Evolutionary conservation across 2,329 filamentous ascomycete genomes (phyloP).

Genomic region (Hypoxylon sp.): DNA sequence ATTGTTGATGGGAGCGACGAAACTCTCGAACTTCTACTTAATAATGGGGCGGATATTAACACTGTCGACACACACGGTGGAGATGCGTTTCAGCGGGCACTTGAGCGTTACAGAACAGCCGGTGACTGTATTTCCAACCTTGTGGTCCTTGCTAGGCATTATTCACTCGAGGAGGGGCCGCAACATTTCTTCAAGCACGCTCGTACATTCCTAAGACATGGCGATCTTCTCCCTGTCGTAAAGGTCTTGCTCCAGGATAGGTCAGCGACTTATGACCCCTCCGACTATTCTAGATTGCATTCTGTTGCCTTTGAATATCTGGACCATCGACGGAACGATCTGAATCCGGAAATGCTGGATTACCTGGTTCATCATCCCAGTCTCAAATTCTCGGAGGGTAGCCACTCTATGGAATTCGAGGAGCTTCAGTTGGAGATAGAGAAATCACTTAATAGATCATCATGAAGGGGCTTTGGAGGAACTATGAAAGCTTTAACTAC

Average conservation of each 20-base stretch:
- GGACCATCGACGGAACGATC: neutral
- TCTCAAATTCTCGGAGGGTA: neutral
- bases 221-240: neutral
- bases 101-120: neutral
- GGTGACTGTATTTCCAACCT: neutral
- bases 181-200: neutral
- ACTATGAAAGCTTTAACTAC: too few relatives aligned
- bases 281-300: too few relatives aligned
- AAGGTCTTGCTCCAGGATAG: neutral
- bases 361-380: neutral
- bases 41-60: neutral
- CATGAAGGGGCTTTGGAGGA: neutral
- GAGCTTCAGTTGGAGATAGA: neutral
- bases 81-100: neutral
- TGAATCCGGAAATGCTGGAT: neutral
- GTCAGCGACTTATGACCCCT: too few relatives aligned
- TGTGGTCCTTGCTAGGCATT: neutral
- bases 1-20: neutral
- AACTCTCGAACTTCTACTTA: neutral
- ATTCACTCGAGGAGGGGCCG: neutral
- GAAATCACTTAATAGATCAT: too few relatives aligned
- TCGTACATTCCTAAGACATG: neutral
- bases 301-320: neutral
- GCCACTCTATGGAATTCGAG: neutral
- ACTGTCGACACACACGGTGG: neutral